Conservation (phyloP, 352 stramenopile genomes). For the Globisporangium iwayamae region DNA sequence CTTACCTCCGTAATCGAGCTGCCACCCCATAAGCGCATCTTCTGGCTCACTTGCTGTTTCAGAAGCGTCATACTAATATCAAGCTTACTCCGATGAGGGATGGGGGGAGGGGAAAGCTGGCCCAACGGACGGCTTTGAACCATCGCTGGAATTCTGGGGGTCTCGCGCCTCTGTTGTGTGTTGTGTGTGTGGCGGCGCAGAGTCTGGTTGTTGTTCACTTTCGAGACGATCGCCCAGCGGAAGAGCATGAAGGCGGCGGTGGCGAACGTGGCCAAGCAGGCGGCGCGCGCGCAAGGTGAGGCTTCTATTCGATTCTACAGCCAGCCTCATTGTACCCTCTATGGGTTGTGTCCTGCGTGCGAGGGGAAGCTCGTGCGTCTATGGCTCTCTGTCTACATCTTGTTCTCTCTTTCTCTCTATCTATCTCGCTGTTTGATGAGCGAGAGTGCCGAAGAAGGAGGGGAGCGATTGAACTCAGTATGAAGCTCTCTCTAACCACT, state of each 20-base stretch:
- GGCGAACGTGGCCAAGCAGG: conserved; percentile 15
- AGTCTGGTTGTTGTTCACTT: conserved; percentile 4
- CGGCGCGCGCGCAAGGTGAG: conserved; percentile 14
- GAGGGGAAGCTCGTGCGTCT: not conserved
- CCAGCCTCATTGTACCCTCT: not conserved
- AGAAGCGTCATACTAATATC: not conserved
- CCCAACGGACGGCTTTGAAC: conserved; percentile 6
- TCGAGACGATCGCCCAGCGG: conserved; percentile 7
- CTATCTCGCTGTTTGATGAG: not conserved
- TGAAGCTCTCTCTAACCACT: not conserved
- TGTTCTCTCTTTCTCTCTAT: not conserved
- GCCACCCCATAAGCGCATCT: not conserved
- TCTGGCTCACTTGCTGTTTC: not conserved
- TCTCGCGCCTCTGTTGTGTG: not conserved
- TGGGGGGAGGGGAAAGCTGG: conserved; percentile 1
- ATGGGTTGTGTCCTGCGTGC: not conserved
- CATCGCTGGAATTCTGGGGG: conserved; percentile 17
- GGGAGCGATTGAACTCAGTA: not conserved
- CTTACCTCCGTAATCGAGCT: not conserved
- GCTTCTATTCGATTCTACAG: too few relatives aligned
- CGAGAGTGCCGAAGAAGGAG: not conserved
- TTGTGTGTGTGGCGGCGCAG: conserved; percentile 10
- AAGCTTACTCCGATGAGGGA: not conserved
- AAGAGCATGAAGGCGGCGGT: conserved; percentile 14
- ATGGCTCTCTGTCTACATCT: not conserved